Evolutionary conservation across 1,284 basidiomycete genomes (phyloP), one percentile per base, ranked within the genome.

Genomic region (Malassezia restricta): DNA sequence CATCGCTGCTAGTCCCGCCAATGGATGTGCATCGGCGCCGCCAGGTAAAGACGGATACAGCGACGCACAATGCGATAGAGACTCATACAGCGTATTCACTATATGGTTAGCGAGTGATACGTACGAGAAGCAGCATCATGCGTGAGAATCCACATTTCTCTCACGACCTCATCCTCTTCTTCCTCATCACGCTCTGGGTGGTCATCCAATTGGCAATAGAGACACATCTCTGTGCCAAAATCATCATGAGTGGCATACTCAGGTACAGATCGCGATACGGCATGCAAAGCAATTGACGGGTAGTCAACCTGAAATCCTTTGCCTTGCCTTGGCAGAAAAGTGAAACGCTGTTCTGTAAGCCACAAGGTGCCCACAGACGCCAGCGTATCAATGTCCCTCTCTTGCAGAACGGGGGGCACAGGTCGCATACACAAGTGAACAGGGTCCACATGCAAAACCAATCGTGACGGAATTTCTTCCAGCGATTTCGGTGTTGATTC

Each of bases 31-130:
- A 14, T 40, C 51, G 49, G 64, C 52, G 40, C 78, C 14, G 80
- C 24, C 28, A 27, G 87, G 57, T 1, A 66, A 65, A 2, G 75
- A 76, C 17, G 88, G 89, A 68, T 96, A 88, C 15, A 96, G 78
- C 2, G 90, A 82, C 3, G 91, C 88, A 72, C 91, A 95, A 48
- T 80, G 66, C 0, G 91, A 94, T 15, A 96, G 78, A 8, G 86
- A 82, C 60, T 87, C 83, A 68, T 95, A 96, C 47, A 96, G 85
- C 11, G 79, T 71, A 56, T 92, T 86, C 54, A 94, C 89, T 90
- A 65, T 33, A 14, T 56, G 45, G 33, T 50, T 15, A 9, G 38
- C 11, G 12, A 20, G 38, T 9, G n/a, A 40, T 2, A 63, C 61
- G 35, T 37, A 58, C 54, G 37, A 12, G 38, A 37, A 15, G 43